Base-by-base conservation (phyloP, 1,139 yeast genomes). In the Lodderomyces parapsilosis region DNA sequence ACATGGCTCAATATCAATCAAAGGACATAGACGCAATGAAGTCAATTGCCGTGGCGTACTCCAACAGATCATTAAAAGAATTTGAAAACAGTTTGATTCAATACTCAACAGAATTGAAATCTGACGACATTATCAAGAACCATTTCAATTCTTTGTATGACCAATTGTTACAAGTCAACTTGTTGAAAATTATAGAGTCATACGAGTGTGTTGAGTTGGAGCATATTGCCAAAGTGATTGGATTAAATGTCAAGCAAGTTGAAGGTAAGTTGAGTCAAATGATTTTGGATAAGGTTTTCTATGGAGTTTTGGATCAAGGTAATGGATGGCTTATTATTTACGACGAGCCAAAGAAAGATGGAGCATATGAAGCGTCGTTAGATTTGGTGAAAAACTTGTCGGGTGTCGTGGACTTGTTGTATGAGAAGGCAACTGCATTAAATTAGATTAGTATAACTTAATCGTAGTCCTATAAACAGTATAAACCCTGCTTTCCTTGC, bases 271-370 rank as follows among this genome's bases (percentile, higher is more conserved):
- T 93, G 50, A 84, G 95, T 41, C 98, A 93, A 66, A 93, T 93
- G 99, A 93, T 93, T 55, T 76, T 93, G 55, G 99, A 93, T 63
- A 86, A 89, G 60, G 88, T 91, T 13, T 89, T 94, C 56, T 86
- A 85, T 58, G 99, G 99, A 39, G 98, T 94, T 38, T 75, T 93
- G 56, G 99, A 93, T 63, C 99, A 93, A 71, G 99, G 99, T 38
- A 91, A 91, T 61, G 99, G 99, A 6, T 93, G 98, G 96, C 78
- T 93, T 54, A 84, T 90, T 54, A 81, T 93, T 46, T 93, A 88
- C 58, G 95, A 89, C 49, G 89, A 91, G 59, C 96, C 96, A 39
- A 81, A 80, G 59, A 81, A 83, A 49, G 98, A 93, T 63, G 88
- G 90, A 35, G 84, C 95, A 38, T 94, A 93, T 59, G 95, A 86